These are phyloP conservation scores for Sugiyamaella pinicola DNA, from an alignment of 1,139 yeast genomes.

Conservation along the genomic window DNA sequence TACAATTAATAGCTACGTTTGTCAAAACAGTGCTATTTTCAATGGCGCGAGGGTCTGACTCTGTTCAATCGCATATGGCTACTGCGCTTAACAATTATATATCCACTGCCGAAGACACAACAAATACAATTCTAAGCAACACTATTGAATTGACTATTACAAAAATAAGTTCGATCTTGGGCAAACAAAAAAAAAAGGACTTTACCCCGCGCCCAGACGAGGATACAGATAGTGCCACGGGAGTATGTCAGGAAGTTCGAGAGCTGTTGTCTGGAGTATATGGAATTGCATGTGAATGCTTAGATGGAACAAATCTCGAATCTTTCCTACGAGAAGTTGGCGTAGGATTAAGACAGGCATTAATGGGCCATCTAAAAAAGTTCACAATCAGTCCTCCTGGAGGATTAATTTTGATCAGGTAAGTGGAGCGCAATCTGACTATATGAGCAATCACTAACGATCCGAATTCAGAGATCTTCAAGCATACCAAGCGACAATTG, in stretches of 20 bases:
- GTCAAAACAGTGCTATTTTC: constrained; percentile 74
- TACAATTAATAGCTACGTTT: constrained; percentile 69
- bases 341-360: constrained; percentile 55
- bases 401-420: constrained; percentile 72
- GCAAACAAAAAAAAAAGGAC: constrained; percentile 67
- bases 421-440: constrained; percentile 2
- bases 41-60: constrained; percentile 56
- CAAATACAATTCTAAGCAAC: constrained; percentile 66
- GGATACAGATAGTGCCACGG: constrained; percentile 48
- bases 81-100: constrained; percentile 68
- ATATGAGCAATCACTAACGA: neutral
- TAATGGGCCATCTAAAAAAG: constrained; percentile 75
- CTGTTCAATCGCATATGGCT: constrained; percentile 64
- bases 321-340: constrained; percentile 64
- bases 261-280: constrained; percentile 53
- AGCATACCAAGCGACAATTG: constrained; percentile 72
- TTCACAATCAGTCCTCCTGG: constrained; percentile 80
- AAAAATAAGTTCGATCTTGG: constrained; percentile 46
- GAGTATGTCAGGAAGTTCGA: constrained; percentile 62
- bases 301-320: constrained; percentile 58
- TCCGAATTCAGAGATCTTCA: constrained; percentile 59
- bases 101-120: constrained; percentile 65
- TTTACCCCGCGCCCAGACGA: constrained; percentile 51
- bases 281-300: constrained; percentile 38
- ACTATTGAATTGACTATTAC: constrained; percentile 50